Evolutionary conservation across 2,329 filamentous ascomycete species (phyloP), one percentile per base, ranked within the genome.

Genomic region (Ceratocystis smalleyi): DNA sequence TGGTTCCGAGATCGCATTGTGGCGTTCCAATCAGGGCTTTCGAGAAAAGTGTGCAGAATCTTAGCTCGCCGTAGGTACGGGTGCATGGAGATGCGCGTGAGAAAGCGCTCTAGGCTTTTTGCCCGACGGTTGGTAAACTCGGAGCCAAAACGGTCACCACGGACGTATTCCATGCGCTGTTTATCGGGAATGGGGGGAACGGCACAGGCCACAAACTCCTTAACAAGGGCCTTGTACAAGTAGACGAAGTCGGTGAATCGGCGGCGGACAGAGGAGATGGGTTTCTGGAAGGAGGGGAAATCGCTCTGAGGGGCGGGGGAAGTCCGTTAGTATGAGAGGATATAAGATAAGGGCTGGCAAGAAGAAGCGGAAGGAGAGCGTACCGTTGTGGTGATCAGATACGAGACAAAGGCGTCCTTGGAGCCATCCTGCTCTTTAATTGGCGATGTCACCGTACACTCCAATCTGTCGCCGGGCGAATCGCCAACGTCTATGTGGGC

Each of bases 221-320:
- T 86, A 68, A 81, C 85, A 62, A 99, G 84, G 40, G 89, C 86
- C 76, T 95, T 96, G 78, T 89, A 96, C 68, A 99, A 84, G 74
- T 96, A 99, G 69, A 95, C 87, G 73, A 99, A 99, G 77, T 99
- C 94, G 70, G 92, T 97, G 76, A 96, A 99, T 71, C 94, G 89
- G 69, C 94, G 85, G 67, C 94, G 88, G 67, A 95, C 87, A 30
- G 81, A 80, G 67, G 90, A 91, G 22, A 85, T 84, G 43, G 88
- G 79, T 73, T 86, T 89, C 74, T 94, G 87, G 75, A 97, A 99
- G 68, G 91, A 88, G 69, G 91, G 86, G 75, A 97, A 97, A 70
- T 95, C 91, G 68, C 91, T 95, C 91, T 96, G 65, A 15, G 51
- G 24, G 51, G 27, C 2, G 24, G 51, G 22, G 17, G 24, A 12